Evolutionary conservation across 257 asterid species (phyloP).

Genomic region (Fraxinus quadrangulata): DNA sequence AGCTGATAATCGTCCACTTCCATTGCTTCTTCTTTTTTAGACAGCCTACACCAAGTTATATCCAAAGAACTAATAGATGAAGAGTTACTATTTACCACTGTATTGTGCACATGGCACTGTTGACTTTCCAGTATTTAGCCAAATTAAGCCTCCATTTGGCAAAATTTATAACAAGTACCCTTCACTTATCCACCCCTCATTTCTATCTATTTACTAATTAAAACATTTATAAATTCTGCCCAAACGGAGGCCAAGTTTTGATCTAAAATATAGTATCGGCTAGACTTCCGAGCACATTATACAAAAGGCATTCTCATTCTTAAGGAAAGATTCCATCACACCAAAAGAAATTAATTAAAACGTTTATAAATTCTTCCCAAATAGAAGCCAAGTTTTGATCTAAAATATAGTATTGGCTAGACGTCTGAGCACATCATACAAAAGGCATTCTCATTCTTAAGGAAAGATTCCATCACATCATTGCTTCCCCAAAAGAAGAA

Average conservation of each 20-base stretch:
- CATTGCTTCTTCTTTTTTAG: neutral
- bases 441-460: neutral
- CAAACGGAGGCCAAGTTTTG: neutral
- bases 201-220: neutral
- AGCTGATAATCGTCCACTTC: neutral
- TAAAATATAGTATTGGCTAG: neutral
- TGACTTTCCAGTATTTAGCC: neutral
- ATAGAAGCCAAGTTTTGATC: neutral
- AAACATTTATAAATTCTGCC: too few species aligned
- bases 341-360: neutral
- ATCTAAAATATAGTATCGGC: neutral
- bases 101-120: neutral
- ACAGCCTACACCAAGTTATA: neutral
- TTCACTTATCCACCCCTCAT: neutral
- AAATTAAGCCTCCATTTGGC: neutral
- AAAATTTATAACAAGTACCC: too few species aligned
- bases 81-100: neutral
- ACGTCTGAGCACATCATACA: neutral
- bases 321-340: neutral
- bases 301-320: neutral
- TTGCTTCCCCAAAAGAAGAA: conserved; percentile 4
- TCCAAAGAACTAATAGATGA: neutral
- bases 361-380: neutral
- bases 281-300: neutral
- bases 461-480: neutral